Evolutionary conservation across 352 stramenopile genomes (phyloP).

Genomic region (Aphanomyces astaci): DNA sequence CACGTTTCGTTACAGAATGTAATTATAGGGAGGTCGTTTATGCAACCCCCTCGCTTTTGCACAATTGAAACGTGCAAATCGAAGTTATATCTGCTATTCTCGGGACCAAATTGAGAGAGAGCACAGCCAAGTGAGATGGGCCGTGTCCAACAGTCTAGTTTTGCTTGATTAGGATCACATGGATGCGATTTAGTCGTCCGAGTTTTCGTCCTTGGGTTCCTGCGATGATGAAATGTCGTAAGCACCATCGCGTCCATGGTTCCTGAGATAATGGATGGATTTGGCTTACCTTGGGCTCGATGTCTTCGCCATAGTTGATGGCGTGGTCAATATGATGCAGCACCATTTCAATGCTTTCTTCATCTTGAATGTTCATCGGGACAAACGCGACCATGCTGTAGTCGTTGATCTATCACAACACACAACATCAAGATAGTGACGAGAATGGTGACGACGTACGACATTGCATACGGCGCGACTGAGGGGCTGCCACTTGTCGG

Average conservation of each 20-base stretch:
- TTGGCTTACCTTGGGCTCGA: slow-evolving; percentile 58
- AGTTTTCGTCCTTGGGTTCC: slow-evolving; percentile 64
- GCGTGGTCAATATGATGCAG: slow-evolving; percentile 92
- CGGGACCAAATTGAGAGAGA: too few relatives aligned
- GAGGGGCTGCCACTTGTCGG: slow-evolving; percentile 75
- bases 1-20: too few relatives aligned
- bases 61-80: too few relatives aligned
- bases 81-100: too few relatives aligned
- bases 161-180: background rate
- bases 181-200: slow-evolving; percentile 29
- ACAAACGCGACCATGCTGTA: slow-evolving; percentile 97
- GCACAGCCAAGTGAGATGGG: too few relatives aligned
- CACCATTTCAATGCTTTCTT: slow-evolving; percentile 95
- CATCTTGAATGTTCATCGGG: slow-evolving; percentile 94
- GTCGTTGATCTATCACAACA: slow-evolving; percentile 91
- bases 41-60: too few relatives aligned
- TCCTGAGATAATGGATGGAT: background rate
- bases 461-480: slow-evolving; percentile 81
- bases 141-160: too few relatives aligned
- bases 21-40: too few relatives aligned
- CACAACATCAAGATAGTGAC: background rate
- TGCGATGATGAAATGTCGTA: too few relatives aligned
- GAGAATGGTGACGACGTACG: slow-evolving; percentile 33
- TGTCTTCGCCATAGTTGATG: slow-evolving; percentile 96
- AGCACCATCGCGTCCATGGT: background rate